phyloP scores from a whole-genome alignment of 176 grass and related monocot species.

The Oryza brachyantha region DNA sequence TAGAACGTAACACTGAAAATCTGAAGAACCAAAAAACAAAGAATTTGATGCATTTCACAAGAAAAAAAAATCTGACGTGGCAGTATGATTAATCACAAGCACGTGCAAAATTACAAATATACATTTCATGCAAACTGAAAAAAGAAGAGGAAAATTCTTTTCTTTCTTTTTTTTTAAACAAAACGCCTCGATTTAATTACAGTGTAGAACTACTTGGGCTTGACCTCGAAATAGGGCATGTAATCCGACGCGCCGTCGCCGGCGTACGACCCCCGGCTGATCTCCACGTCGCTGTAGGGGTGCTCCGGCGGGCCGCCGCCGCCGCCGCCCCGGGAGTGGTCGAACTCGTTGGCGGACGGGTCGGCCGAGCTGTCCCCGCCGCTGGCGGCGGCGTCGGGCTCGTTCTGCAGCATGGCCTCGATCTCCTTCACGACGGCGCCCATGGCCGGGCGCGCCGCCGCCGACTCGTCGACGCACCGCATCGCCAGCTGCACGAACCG shows the following conservation, averaged over 20 bases:
- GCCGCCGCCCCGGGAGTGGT: constrained; percentile 15
- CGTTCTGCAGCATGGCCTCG: constrained; percentile 58
- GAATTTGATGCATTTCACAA: no score
- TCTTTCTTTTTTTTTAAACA: no score
- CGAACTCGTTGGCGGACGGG: constrained; percentile 41
- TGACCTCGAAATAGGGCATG: constrained; percentile 52
- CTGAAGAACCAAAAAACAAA: no score
- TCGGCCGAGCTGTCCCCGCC: constrained; percentile 21
- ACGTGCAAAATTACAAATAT: no score
- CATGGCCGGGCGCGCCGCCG: constrained; percentile 41
- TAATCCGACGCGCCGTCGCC: constrained; percentile 35
- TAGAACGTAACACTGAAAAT: no score
- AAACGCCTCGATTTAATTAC: not conserved
- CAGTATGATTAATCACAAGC: no score
- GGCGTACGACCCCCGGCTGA: constrained; percentile 25
- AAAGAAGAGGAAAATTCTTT: no score
- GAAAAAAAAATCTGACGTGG: no score
- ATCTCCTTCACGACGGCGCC: constrained; percentile 54
- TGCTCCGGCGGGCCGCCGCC: constrained; percentile 19
- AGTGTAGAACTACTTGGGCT: constrained; percentile 36
- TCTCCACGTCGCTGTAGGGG: constrained; percentile 42
- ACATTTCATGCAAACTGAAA: no score
- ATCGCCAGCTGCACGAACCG: constrained; percentile 68
- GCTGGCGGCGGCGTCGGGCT: not conserved
- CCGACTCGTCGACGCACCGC: constrained; percentile 53